These are phyloP conservation scores for Penicillium sclerotiorum DNA, from an alignment of 2,329 filamentous ascomycete species.

Conservation along the genomic window DNA sequence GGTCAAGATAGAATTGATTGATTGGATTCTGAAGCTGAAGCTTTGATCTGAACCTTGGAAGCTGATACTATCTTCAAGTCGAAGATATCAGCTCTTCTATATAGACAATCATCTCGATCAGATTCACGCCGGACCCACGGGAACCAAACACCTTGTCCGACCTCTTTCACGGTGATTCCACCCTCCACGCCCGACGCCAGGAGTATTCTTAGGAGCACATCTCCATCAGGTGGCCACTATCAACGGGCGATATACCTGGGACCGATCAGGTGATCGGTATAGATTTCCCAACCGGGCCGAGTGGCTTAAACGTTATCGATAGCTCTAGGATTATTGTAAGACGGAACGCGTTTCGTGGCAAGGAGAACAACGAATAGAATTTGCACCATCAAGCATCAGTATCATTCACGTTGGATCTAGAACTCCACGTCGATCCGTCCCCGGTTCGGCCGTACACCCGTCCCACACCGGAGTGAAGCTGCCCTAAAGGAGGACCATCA, in stretches of 20 bases:
- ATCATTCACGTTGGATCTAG: constrained; percentile 8
- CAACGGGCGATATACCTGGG: constrained; percentile 20
- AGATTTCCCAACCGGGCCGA: constrained; percentile 15
- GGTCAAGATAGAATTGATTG: neutral
- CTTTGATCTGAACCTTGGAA: constrained; percentile 6
- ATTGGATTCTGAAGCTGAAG: constrained; percentile 1
- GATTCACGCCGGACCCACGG: constrained; percentile 12
- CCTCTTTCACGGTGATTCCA: constrained; percentile 8
- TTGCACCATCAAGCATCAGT: neutral
- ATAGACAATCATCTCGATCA: constrained; percentile 18
- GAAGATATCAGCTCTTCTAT: constrained; percentile 20
- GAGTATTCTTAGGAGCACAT: constrained; percentile 13
- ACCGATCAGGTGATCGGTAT: constrained; percentile 29
- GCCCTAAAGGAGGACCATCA: constrained; percentile 1
- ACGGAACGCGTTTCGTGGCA: constrained; percentile 1
- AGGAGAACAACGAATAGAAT: constrained; percentile 7
- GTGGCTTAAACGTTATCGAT: constrained; percentile 22
- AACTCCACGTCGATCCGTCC: constrained; percentile 3
- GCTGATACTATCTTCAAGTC: constrained; percentile 14
- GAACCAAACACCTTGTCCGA: constrained; percentile 8
- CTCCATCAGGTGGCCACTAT: constrained; percentile 20
- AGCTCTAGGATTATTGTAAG: neutral
- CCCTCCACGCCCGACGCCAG: constrained; percentile 14
- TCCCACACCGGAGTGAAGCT: constrained; percentile 8
- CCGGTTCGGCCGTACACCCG: constrained; percentile 15